Conservation (phyloP, 2,329 filamentous ascomycete genomes). For the Lachnellula subtilissima region DNA sequence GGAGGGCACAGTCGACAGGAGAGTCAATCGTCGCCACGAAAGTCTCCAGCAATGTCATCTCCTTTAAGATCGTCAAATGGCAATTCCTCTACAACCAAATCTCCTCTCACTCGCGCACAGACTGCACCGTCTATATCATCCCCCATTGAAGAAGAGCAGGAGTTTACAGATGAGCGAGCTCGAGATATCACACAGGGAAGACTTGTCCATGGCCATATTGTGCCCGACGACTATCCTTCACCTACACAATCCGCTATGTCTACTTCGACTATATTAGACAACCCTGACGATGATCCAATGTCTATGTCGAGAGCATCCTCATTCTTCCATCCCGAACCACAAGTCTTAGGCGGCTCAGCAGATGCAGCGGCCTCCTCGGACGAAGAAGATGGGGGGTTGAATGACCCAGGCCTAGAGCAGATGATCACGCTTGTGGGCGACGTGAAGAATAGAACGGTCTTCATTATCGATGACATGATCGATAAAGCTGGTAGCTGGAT, state of each 20-base stretch:
- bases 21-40: conserved; percentile 22
- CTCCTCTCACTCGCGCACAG: conserved; percentile 20
- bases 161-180: conserved; percentile 63
- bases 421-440: conserved; percentile 98
- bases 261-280: conserved; percentile 46
- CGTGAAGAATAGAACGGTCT: conserved; percentile 79
- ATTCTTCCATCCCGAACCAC: conserved; percentile 65
- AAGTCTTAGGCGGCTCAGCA: conserved; percentile 72
- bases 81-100: conserved; percentile 13
- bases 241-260: conserved; percentile 66
- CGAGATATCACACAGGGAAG: conserved; percentile 88
- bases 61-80: conserved; percentile 20
- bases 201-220: conserved; percentile 88
- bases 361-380: conserved; percentile 81
- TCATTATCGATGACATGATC: conserved; percentile 98
- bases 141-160: conserved; percentile 27
- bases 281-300: conserved; percentile 76
- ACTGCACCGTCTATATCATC: conserved; percentile 19
- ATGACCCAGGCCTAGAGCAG: conserved; percentile 77
- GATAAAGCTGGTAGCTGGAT: conserved; percentile 98
- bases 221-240: conserved; percentile 87
- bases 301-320: conserved; percentile 72
- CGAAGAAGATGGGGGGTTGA: conserved; percentile 87
- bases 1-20: conserved; percentile 22
- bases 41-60: conserved; percentile 18